phyloP scores from a whole-genome alignment of 2,329 filamentous ascomycete genomes.

The Sporothrix phasma region DNA sequence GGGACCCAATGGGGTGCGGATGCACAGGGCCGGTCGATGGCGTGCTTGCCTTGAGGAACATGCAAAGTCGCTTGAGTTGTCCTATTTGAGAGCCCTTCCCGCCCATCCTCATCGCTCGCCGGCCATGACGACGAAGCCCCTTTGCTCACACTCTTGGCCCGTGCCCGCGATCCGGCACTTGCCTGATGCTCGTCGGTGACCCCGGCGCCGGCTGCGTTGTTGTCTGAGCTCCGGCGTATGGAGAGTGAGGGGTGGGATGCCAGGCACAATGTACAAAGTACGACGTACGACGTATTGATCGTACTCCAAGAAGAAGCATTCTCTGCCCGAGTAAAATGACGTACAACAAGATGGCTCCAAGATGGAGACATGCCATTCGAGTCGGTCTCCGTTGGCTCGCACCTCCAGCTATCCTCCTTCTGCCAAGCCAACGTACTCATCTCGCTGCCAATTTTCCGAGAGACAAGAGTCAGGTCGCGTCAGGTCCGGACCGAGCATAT shows the following conservation, averaged over 20 bases:
- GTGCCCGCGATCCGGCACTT: constrained; percentile 5
- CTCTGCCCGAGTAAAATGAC: neutral
- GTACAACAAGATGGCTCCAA: neutral
- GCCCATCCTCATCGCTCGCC: neutral
- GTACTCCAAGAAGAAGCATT: no score
- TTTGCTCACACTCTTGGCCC: neutral
- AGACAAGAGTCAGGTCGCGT: neutral
- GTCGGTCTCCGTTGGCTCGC: neutral
- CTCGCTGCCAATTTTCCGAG: neutral
- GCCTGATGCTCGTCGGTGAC: constrained; percentile 5
- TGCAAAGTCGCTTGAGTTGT: neutral
- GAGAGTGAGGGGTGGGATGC: neutral
- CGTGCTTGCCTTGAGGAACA: neutral
- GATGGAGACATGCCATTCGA: neutral
- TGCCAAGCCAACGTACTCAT: neutral
- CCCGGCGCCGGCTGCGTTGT: constrained; percentile 3
- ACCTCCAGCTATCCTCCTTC: neutral
- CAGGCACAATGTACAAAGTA: neutral
- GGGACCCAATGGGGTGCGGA: neutral
- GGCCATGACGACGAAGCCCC: neutral
- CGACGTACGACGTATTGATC: neutral
- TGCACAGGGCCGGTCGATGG: neutral
- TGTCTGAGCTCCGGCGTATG: neutral
- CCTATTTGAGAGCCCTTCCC: neutral
- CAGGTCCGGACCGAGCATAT: neutral